Evolutionary conservation across 495 filamentous ascomycete species (phyloP).

Genomic region (Friedmanniomyces simplex): DNA sequence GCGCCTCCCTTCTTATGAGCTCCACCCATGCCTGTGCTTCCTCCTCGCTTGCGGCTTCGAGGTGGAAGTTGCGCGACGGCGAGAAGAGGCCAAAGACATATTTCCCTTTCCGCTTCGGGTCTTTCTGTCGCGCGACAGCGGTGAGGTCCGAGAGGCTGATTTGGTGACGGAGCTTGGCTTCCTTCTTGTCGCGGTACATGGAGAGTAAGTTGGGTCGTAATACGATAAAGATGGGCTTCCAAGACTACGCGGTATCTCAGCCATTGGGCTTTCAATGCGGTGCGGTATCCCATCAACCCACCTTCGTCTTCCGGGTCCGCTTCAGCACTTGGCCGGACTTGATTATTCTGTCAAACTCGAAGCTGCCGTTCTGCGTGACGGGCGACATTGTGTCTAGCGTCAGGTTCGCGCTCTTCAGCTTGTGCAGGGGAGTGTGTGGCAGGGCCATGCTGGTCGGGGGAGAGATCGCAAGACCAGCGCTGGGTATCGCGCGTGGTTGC

Average conservation of each 20-base stretch:
- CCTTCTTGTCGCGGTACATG: conserved; percentile 85
- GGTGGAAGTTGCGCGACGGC: conserved; percentile 79
- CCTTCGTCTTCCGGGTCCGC: conserved; percentile 89
- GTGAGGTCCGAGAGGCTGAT: conserved; percentile 83
- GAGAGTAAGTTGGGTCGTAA: conserved; percentile 88
- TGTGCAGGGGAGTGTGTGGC: neutral
- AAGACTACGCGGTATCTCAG: conserved; percentile 42
- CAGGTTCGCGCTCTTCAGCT: conserved; percentile 36
- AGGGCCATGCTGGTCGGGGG: conserved; percentile 5
- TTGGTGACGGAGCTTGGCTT: conserved; percentile 78
- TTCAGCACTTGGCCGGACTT: conserved; percentile 79
- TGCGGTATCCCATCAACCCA: conserved; percentile 29
- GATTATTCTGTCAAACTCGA: conserved; percentile 85
- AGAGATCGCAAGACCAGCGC: neutral
- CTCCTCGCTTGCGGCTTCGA: conserved; percentile 59
- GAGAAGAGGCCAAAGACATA: conserved; percentile 92
- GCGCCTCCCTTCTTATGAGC: conserved; percentile 65
- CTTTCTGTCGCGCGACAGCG: conserved; percentile 76
- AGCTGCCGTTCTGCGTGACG: conserved; percentile 90
- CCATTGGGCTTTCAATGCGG: neutral
- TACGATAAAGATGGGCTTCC: conserved; percentile 84
- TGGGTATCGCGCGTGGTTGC: neutral
- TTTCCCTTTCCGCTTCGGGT: conserved; percentile 68
- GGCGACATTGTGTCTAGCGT: conserved; percentile 57
- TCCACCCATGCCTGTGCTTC: conserved; percentile 85